These are phyloP conservation scores for Citrullus amarus DNA, from an alignment of 306 rosid species.

Conservation along the genomic window DNA sequence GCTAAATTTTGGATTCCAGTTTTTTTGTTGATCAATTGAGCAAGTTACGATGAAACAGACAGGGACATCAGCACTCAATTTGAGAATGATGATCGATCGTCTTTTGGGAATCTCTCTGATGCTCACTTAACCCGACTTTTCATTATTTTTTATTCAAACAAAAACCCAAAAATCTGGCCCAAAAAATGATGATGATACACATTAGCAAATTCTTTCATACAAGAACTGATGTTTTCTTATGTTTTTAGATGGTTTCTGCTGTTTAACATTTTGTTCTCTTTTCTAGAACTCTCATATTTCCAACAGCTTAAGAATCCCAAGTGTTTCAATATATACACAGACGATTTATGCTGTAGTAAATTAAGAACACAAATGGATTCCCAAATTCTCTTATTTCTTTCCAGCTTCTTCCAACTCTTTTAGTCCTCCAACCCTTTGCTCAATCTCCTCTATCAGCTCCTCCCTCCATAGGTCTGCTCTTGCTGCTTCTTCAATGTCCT, in stretches of 20 bases:
- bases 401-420: conserved; percentile 66
- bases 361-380: not conserved
- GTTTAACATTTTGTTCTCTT: not conserved
- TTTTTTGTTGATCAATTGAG: not conserved
- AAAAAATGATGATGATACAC: conserved; percentile 33
- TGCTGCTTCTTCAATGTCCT: conserved; percentile 56
- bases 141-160: not conserved
- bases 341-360: not conserved
- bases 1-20: not conserved
- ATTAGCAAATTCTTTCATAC: conserved; percentile 21
- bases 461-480: conserved; percentile 72
- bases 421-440: conserved; percentile 71
- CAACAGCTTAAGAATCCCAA: not conserved
- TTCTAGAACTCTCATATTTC: not conserved
- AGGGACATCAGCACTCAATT: conserved; percentile 50
- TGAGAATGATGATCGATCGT: conserved; percentile 44
- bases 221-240: not conserved
- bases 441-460: conserved; percentile 85
- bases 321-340: not conserved
- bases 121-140: conserved; percentile 3
- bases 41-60: conserved; percentile 45
- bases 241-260: not conserved
- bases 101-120: conserved; percentile 63
- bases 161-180: not conserved
- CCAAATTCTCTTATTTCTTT: conserved; percentile 34